Evolutionary conservation across 176 grass and related monocot genomes (phyloP), one percentile per base, ranked within the genome.

Genomic region (Hsuehochloa calcarea): DNA sequence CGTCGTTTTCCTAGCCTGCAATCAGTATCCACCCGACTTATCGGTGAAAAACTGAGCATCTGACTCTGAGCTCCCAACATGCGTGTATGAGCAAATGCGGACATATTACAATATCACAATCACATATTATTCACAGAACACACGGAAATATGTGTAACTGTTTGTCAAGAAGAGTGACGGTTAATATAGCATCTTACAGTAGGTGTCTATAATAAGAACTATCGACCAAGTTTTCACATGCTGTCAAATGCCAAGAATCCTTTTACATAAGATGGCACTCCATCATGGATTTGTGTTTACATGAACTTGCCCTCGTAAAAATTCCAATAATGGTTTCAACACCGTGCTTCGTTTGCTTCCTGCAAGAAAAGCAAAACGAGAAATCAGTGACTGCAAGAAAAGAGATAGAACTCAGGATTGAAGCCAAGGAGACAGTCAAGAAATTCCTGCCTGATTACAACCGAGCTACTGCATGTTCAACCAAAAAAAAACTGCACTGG

Each of bases 171-270:
- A 74, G 38, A 17, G 56, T 61, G 62, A 58, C 1, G 19, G 45
- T 70, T 84, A 78, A 75, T 78, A 58, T 66, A 76, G 51, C 38
- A 72, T 89, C 68, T 85, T 74, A 72, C 59, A 74, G 68, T 85
- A 47, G 55, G 72, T 65, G 25, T 71, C 72, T 55, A 82, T 78
- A 77, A 65, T 77, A 82, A 72, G 46, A 77, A 43, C 64, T 77
- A 86, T 86, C 26, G 54, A 86, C 55, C 71, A 44, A 78, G 74
- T 52, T 74, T 46, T 58, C 84, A 73, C 51, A 86, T 73, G 66
- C 46, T 83, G 70, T 81, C 81, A 85, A 81, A 81, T 81, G 50
- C 16, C 40, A 61, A 19, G 40, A n/a, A 51, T 43, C 54, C 49
- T 60, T 77, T 69, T 76, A 49, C 75, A 89, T 81, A 80, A 14